phyloP scores from a whole-genome alignment of 768 basidiomycete species.

The Serendipita sp. region DNA sequence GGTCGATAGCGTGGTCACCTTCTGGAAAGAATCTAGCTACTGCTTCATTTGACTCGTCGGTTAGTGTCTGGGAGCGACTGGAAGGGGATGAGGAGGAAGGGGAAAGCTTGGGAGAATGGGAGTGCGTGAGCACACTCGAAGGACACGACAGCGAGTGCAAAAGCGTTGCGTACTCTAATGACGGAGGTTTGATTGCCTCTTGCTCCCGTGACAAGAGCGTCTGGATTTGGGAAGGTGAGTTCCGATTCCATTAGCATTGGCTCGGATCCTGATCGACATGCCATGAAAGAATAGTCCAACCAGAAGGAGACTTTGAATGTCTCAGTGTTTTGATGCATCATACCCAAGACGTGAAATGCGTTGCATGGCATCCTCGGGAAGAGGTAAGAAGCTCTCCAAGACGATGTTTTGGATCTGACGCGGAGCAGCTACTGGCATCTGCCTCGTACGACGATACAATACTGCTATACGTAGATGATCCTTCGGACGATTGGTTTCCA shows the following conservation, averaged over 20 bases:
- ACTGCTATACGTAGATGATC: slow-evolving; percentile 85
- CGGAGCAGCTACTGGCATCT: slow-evolving; percentile 75
- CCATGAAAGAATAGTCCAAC: slow-evolving; percentile 43
- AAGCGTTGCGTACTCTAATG: slow-evolving; percentile 60
- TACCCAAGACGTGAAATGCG: slow-evolving; percentile 85
- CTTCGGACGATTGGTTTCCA: slow-evolving; percentile 86
- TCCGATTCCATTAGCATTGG: not conserved
- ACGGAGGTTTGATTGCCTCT: slow-evolving; percentile 67
- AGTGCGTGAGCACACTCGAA: slow-evolving; percentile 72
- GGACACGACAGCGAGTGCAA: slow-evolving; percentile 97
- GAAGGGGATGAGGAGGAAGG: slow-evolving; percentile 49
- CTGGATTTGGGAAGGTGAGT: slow-evolving; percentile 94
- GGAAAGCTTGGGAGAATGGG: slow-evolving; percentile 51
- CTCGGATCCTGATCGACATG: slow-evolving; percentile 1
- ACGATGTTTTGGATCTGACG: slow-evolving; percentile 12
- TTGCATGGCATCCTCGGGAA: slow-evolving; percentile 90
- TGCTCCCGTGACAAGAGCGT: slow-evolving; percentile 95
- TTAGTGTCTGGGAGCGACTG: slow-evolving; percentile 79
- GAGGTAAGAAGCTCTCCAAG: slow-evolving; percentile 39
- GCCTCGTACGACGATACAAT: slow-evolving; percentile 95
- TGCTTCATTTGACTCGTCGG: slow-evolving; percentile 84
- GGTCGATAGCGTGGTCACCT: slow-evolving; percentile 77
- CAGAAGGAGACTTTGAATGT: slow-evolving; percentile 88
- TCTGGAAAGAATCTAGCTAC: slow-evolving; percentile 76
- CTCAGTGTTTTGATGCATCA: slow-evolving; percentile 95